These are phyloP conservation scores for Halteria grandinella DNA, from an alignment of 73 alveolate species.

Conservation along the genomic window DNA sequence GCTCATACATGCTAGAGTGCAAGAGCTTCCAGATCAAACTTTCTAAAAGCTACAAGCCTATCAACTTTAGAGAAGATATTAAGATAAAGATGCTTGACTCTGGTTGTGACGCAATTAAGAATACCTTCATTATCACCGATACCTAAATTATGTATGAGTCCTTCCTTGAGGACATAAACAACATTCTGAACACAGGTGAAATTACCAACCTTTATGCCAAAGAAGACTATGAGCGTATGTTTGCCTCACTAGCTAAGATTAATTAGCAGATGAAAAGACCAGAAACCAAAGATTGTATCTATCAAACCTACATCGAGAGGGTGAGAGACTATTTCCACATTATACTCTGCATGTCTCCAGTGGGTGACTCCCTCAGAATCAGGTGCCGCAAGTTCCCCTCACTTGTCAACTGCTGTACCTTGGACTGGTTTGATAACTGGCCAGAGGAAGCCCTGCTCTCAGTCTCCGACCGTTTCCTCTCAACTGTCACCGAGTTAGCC, in stretches of 20 bases:
- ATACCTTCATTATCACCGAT: constrained; percentile 81
- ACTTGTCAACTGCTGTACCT: constrained; percentile 94
- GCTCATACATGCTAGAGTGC: constrained; percentile 78
- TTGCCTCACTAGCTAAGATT: constrained; percentile 70
- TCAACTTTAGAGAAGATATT: constrained; percentile 85
- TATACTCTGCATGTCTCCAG: constrained; percentile 96
- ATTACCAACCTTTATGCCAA: constrained; percentile 94
- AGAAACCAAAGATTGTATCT: constrained; percentile 41
- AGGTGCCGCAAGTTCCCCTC: constrained; percentile 97
- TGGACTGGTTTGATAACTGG: constrained; percentile 98
- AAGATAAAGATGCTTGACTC: constrained; percentile 72
- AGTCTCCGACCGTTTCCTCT: constrained; percentile 73
- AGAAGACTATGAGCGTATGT: constrained; percentile 92
- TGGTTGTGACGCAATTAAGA: constrained; percentile 75
- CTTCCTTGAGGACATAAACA: constrained; percentile 88
- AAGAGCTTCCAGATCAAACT: constrained; percentile 76
- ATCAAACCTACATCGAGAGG: constrained; percentile 87
- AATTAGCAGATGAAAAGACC: constrained; percentile 67
- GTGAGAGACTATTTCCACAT: constrained; percentile 94
- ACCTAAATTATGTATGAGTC: constrained; percentile 80
- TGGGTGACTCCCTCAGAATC: constrained; percentile 93
- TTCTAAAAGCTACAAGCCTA: constrained; percentile 73
- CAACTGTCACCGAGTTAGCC: constrained; percentile 37
- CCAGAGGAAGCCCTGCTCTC: constrained; percentile 95
- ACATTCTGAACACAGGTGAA: constrained; percentile 95